A percentile compares a stretch with the other conserved stretches of the same genome.
Evolutionary conservation across 2,329 filamentous ascomycete species (phyloP).

Genomic region (Lomentospora prolificans): DNA sequence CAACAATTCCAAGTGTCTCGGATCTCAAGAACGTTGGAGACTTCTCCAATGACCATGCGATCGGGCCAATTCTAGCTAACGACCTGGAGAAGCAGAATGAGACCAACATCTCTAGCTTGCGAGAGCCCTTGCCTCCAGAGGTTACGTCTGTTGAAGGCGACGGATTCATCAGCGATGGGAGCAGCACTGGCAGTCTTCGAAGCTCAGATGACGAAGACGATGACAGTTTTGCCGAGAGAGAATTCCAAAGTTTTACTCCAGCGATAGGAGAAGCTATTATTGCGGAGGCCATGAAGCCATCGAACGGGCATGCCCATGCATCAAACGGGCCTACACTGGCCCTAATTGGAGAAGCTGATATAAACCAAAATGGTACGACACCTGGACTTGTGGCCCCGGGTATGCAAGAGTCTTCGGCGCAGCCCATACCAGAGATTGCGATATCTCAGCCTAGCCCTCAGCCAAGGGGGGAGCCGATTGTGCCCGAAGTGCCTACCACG

Average conservation of each 20-base stretch:
- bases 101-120: slow-evolving; percentile 46
- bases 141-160: slow-evolving; percentile 59
- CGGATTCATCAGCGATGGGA: slow-evolving; percentile 40
- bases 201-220: slow-evolving; percentile 27
- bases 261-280: background rate
- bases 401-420: too few relatives aligned
- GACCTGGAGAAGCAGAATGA: slow-evolving; percentile 43
- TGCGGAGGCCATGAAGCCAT: background rate
- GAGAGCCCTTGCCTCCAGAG: slow-evolving; percentile 60
- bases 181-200: slow-evolving; percentile 10
- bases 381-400: too few relatives aligned
- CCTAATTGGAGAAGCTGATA: background rate
- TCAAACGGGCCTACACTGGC: background rate
- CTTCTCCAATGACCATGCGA: slow-evolving; percentile 48
- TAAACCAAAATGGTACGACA: background rate
- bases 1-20: slow-evolving; percentile 12
- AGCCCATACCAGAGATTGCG: slow-evolving; percentile 31
- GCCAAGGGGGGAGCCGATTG: slow-evolving; percentile 6
- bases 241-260: background rate
- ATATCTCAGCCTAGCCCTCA: slow-evolving; percentile 29
- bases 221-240: slow-evolving; percentile 24
- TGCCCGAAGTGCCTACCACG: background rate
- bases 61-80: slow-evolving; percentile 45
- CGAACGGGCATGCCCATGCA: background rate
- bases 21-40: slow-evolving; percentile 22